These are phyloP conservation scores for Aspergillus fischeri DNA, from an alignment of 2,329 filamentous ascomycete species.

Conservation along the genomic window DNA sequence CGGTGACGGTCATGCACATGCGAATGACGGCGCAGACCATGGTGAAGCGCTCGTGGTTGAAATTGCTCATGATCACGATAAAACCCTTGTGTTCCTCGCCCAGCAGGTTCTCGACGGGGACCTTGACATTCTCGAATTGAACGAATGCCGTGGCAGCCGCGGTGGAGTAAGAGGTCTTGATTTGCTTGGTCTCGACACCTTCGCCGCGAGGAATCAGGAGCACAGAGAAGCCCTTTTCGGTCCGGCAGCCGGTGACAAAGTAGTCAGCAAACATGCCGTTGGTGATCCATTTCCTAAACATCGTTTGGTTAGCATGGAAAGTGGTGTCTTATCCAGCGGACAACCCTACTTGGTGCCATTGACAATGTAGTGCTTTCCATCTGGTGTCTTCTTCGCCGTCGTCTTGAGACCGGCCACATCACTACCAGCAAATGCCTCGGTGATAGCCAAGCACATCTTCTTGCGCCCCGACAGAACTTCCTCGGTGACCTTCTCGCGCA, in stretches of 20 bases:
- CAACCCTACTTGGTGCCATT: conserved; percentile 36
- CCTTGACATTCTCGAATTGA: conserved; percentile 82
- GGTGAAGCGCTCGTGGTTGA: conserved; percentile 81
- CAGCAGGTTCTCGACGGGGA: conserved; percentile 71
- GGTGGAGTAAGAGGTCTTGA: conserved; percentile 68
- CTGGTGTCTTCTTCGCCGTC: conserved; percentile 69
- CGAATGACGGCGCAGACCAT: conserved; percentile 67
- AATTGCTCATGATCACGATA: conserved; percentile 78
- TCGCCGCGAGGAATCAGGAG: conserved; percentile 70
- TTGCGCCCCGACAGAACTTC: conserved; percentile 77
- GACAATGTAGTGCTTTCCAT: conserved; percentile 67
- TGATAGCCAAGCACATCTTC: conserved; percentile 85
- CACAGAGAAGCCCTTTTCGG: conserved; percentile 73
- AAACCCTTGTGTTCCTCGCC: conserved; percentile 85
- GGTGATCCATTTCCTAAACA: conserved; percentile 79
- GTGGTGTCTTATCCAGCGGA: background rate
- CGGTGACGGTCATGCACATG: conserved; percentile 64
- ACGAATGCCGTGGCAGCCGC: conserved; percentile 74
- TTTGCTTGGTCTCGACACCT: conserved; percentile 60
- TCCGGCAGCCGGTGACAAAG: conserved; percentile 76
- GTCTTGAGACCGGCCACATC: conserved; percentile 78
- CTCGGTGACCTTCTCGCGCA: conserved; percentile 63
- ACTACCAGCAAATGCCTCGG: conserved; percentile 80
- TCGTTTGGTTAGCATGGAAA: conserved; percentile 3
- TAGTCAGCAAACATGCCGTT: conserved; percentile 78